These are phyloP conservation scores for Chaetomiaceae sp. DNA, from an alignment of 2,329 filamentous ascomycete genomes.

Conservation along the genomic window DNA sequence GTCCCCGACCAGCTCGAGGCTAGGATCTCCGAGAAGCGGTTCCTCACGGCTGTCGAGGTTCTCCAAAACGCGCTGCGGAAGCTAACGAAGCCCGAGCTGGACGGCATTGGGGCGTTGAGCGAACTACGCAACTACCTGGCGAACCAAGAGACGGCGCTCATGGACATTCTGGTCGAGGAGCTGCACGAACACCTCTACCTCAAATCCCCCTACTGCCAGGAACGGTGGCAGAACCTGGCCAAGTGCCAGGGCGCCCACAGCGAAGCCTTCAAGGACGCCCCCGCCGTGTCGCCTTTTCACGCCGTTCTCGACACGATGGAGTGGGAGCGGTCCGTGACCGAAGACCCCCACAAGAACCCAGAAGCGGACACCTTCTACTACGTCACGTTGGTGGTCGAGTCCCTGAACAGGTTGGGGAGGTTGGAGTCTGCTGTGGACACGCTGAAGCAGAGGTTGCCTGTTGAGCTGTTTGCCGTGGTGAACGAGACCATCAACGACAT, in stretches of 20 bases:
- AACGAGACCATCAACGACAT: slow-evolving; percentile 94
- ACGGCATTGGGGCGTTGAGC: slow-evolving; percentile 81
- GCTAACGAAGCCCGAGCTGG: slow-evolving; percentile 81
- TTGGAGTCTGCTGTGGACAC: slow-evolving; percentile 82
- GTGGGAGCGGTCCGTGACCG: slow-evolving; percentile 59
- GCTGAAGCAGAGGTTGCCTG: slow-evolving; percentile 86
- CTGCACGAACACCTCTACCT: slow-evolving; percentile 95
- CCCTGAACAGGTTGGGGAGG: slow-evolving; percentile 82
- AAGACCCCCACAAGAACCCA: slow-evolving; percentile 89
- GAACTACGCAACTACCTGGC: slow-evolving; percentile 84
- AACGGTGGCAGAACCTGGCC: slow-evolving; percentile 83
- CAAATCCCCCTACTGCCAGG: slow-evolving; percentile 95
- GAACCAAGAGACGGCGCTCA: slow-evolving; percentile 87
- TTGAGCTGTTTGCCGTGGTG: slow-evolving; percentile 89
- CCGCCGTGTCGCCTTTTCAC: slow-evolving; percentile 51
- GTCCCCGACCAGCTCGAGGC: slow-evolving; percentile 92
- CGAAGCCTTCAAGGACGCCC: slow-evolving; percentile 43
- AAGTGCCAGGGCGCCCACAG: slow-evolving; percentile 52
- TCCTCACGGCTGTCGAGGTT: slow-evolving; percentile 86
- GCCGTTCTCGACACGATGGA: slow-evolving; percentile 58
- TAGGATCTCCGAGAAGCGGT: slow-evolving; percentile 92
- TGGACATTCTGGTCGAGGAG: slow-evolving; percentile 95
- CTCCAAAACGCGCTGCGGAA: slow-evolving; percentile 81
- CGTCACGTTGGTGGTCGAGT: slow-evolving; percentile 79
- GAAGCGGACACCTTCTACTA: slow-evolving; percentile 96